Base-by-base conservation (phyloP, 2,329 filamentous ascomycete species). In the Keithomyces neogunnii region DNA sequence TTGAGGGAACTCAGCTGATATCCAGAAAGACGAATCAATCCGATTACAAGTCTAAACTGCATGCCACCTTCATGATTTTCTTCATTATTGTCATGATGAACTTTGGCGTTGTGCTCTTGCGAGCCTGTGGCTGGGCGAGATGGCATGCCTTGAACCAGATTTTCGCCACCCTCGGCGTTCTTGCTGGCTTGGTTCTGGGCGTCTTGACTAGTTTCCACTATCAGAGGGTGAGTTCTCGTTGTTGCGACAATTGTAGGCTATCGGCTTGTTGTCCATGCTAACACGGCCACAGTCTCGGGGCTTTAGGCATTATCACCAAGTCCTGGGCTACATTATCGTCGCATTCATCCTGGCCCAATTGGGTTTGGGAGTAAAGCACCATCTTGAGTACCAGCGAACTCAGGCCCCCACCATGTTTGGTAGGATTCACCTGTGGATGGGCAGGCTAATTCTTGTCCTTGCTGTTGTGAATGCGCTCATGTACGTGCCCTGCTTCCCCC, bases 381-480 rank as follows among this genome's bases (percentile, higher is more conserved):
- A 84, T 58, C 67, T 71, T 45, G 68, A 75, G 38, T 81, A 70
- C 62, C 76, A 73, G 58, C 67, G 70, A 61, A 79, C 75, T 2
- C 66, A 74, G 51, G 53, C 69, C 28, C 64, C 75, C 1, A 78
- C 78, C 30, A 70, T 72, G 56, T 69, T 80, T 35, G 72, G 76
- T 49, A 74, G 69, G 19, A 66, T 77, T 29, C 82, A 85, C 63
- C 64, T 78, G 26, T 80, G 80, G 74, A 66, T 81, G 3, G 82
- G 82, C 2, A 73, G 80, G 11, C 45, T 74, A 3, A 69, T 80
- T 36, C 70, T 84, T 26, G 61, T 74, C 8, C 59, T 81, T 3
- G 81, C 78, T 44, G 66, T 79, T 13, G 58, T 76, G 50, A 83
- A 84, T 55, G 77, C 71, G 28, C 81, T 82, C 55, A 64, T 82